A percentile compares a stretch with the other conserved stretches of the same genome.
These are phyloP conservation scores for Thraustotheca clavata DNA, from an alignment of 352 stramenopile species.

Conservation along the genomic window DNA sequence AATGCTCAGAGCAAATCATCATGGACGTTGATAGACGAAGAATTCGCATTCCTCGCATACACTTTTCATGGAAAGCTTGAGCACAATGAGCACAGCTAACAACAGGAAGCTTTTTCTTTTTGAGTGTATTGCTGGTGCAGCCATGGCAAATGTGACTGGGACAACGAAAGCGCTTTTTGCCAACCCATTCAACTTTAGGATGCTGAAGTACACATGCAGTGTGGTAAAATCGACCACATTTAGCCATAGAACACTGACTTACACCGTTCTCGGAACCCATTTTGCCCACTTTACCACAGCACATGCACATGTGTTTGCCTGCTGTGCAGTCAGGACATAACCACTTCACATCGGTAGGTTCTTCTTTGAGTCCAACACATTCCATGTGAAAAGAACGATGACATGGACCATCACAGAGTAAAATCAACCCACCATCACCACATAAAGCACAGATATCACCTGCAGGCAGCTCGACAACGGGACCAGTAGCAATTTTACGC, in stretches of 20 bases:
- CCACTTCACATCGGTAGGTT: conserved; percentile 83
- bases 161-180: conserved; percentile 84
- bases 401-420: conserved; percentile 88
- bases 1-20: conserved; percentile 85
- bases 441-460: conserved; percentile 89
- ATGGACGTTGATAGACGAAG: conserved; percentile 77
- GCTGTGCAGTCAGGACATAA: conserved; percentile 84
- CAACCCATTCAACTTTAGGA: conserved; percentile 74
- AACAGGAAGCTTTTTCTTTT: conserved; percentile 43
- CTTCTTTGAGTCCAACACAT: conserved; percentile 80
- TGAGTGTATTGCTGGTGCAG: conserved; percentile 66
- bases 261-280: conserved; percentile 86
- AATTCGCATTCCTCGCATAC: conserved; percentile 62
- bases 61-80: conserved; percentile 70
- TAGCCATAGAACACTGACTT: conserved; percentile 84
- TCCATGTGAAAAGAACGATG: conserved; percentile 90
- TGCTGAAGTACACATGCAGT: conserved; percentile 74
- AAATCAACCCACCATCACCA: conserved; percentile 84
- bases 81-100: conserved; percentile 85
- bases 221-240: conserved; percentile 92
- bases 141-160: conserved; percentile 85
- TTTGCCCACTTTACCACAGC: conserved; percentile 87
- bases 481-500: background rate
- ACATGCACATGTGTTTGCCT: conserved; percentile 87
- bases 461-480: conserved; percentile 26